Evolutionary conservation across 495 filamentous ascomycete species (phyloP).

Genomic region (Xylaria nigripes): DNA sequence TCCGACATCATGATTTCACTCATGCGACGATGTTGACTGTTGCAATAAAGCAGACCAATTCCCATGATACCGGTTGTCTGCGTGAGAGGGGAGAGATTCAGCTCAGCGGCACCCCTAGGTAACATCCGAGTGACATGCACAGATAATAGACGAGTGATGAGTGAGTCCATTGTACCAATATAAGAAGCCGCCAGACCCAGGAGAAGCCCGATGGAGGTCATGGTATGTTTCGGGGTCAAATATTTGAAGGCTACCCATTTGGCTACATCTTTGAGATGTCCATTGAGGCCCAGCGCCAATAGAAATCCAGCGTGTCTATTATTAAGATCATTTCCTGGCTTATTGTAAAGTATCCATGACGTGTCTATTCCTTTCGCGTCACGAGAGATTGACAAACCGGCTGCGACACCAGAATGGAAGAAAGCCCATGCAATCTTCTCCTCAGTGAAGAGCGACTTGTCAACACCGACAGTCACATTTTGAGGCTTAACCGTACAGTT

Average conservation of each 20-base stretch:
- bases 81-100: conserved; percentile 88
- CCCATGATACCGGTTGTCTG: conserved; percentile 98
- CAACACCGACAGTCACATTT: conserved; percentile 80
- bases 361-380: conserved; percentile 92
- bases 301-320: conserved; percentile 93
- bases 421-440: conserved; percentile 98
- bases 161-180: conserved; percentile 90
- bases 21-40: conserved; percentile 95
- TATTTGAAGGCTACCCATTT: conserved; percentile 99
- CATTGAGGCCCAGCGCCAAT: conserved; percentile 86
- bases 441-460: conserved; percentile 74
- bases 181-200: conserved; percentile 89
- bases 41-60: conserved; percentile 88
- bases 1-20: conserved; percentile 98
- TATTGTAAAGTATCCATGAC: conserved; percentile 98
- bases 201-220: conserved; percentile 94
- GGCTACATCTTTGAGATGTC: conserved; percentile 83
- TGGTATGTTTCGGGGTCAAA: conserved; percentile 92
- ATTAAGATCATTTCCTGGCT: conserved; percentile 72
- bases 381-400: conserved; percentile 81
- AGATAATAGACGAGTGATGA: conserved; percentile 88
- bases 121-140: conserved; percentile 96
- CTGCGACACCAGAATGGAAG: conserved; percentile 90
- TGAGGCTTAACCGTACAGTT: conserved; percentile 84
- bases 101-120: conserved; percentile 80